Conservation (phyloP, 1,284 basidiomycete genomes). For the Pascua sp. region DNA sequence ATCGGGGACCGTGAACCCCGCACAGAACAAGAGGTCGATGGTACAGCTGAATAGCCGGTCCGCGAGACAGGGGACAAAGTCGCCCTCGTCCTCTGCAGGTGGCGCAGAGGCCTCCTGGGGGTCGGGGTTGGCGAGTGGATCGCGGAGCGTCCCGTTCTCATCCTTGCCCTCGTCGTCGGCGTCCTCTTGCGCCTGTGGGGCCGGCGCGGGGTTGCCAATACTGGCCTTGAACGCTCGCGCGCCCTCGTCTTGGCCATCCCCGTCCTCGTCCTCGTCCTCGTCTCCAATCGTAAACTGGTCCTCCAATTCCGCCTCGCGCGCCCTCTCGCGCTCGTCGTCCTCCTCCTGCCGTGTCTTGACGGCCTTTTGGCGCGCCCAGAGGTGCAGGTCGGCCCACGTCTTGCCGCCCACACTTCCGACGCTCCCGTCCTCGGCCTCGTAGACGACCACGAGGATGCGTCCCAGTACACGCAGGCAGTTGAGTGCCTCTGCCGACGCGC, state of each 20-base stretch:
- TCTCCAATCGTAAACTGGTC: constrained; percentile 73
- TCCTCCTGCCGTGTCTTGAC: neutral
- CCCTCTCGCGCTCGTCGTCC: neutral
- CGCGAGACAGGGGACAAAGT: constrained; percentile 64
- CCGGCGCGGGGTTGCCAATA: constrained; percentile 44
- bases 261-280: constrained; percentile 47
- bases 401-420: constrained; percentile 44
- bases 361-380: constrained; percentile 3
- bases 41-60: constrained; percentile 73
- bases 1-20: constrained; percentile 80
- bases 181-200: constrained; percentile 27
- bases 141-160: constrained; percentile 11
- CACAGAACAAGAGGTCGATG: constrained; percentile 82
- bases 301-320: constrained; percentile 55
- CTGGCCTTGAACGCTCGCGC: no score
- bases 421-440: constrained; percentile 61
- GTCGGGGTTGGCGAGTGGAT: constrained; percentile 31
- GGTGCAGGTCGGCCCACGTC: constrained; percentile 13
- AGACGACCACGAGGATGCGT: constrained; percentile 79
- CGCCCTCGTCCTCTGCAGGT: constrained; percentile 29
- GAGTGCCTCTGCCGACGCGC: constrained; percentile 71
- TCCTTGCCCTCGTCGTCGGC: constrained; percentile 24
- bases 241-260: constrained; percentile 22
- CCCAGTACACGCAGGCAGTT: constrained; percentile 83
- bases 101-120: constrained; percentile 3